Evolutionary conservation across 495 filamentous ascomycete genomes (phyloP).

Genomic region (Tuber aestivum): DNA sequence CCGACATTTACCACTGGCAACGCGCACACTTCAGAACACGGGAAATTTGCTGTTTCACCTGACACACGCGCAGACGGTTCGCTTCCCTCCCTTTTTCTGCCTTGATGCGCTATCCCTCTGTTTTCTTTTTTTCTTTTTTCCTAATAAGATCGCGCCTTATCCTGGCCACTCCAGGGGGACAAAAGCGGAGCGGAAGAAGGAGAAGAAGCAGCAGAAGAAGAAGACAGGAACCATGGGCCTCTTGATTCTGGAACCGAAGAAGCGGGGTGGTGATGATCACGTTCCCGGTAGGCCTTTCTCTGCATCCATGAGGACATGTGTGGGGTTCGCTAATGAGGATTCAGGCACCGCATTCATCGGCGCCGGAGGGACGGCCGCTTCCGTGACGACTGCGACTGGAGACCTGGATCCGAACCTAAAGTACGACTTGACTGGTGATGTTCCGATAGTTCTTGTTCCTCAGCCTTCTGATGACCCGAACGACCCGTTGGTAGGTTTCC

Average conservation of each 20-base stretch:
- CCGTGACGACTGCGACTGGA: slow-evolving; percentile 43
- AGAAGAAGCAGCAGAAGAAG: not conserved
- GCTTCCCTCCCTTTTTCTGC: not conserved
- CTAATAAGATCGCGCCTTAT: not conserved
- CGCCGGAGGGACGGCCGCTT: slow-evolving; percentile 49
- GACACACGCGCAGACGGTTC: not conserved
- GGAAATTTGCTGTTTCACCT: not conserved
- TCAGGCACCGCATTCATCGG: slow-evolving; percentile 39
- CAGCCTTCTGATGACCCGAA: slow-evolving; percentile 77
- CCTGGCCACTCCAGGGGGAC: not conserved
- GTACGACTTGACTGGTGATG: slow-evolving; percentile 61
- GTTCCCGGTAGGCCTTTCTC: slow-evolving; percentile 60
- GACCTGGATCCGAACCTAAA: slow-evolving; percentile 53
- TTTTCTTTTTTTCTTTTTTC: not conserved
- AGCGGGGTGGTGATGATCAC: slow-evolving; percentile 48
- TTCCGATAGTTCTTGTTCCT: slow-evolving; percentile 68
- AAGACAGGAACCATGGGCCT: slow-evolving; percentile 61
- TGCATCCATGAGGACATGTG: not conserved
- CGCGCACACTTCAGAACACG: not conserved
- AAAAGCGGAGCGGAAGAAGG: not conserved
- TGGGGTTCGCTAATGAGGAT: slow-evolving; percentile 4
- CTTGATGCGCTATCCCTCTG: not conserved
- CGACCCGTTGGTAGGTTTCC: slow-evolving; percentile 59
- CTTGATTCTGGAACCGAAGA: slow-evolving; percentile 63
- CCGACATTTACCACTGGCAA: not conserved